Percentiles rank a stretch among this genome's conserved stretches.
Conservation (phyloP, 2,329 filamentous ascomycete genomes). For the Raffaelea albimanens region DNA sequence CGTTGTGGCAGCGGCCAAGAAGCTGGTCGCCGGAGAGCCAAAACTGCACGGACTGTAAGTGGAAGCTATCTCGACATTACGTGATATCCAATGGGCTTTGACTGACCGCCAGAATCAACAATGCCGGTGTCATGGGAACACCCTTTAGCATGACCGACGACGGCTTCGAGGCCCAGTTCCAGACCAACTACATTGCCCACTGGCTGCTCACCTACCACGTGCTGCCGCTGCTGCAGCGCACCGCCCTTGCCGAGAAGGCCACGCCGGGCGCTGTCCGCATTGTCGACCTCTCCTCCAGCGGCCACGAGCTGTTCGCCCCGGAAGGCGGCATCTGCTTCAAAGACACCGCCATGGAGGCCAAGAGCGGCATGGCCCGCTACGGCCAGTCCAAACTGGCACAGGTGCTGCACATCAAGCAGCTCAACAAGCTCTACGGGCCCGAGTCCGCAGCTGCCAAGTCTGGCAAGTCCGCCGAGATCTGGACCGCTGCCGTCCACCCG, state of each 20-base stretch:
- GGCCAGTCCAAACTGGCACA: conserved; percentile 13
- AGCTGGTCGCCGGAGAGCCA: conserved; percentile 19
- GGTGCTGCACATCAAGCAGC: conserved; percentile 8
- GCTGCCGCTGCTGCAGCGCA: conserved; percentile 24
- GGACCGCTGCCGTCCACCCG: conserved; percentile 8
- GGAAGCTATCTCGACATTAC: too few species aligned
- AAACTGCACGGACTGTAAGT: conserved; percentile 20
- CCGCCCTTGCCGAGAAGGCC: conserved; percentile 13
- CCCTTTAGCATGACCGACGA: conserved; percentile 23
- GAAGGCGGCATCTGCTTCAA: conserved; percentile 9
- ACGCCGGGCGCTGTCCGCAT: conserved; percentile 15
- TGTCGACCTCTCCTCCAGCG: conserved; percentile 11
- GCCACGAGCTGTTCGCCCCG: conserved; percentile 4
- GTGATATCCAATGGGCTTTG: too few species aligned
- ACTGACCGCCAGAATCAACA: conserved; percentile 20
- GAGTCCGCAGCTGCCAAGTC: not conserved
- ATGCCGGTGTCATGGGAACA: conserved; percentile 21
- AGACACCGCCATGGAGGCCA: conserved; percentile 5
- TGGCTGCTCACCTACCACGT: conserved; percentile 29
- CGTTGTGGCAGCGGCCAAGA: conserved; percentile 24
- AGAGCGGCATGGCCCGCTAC: conserved; percentile 6
- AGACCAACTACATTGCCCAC: conserved; percentile 34
- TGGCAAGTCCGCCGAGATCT: conserved; percentile 6
- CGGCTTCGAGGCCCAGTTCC: conserved; percentile 26
- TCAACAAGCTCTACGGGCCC: conserved; percentile 7